phyloP scores from a whole-genome alignment of 2,329 filamentous ascomycete species.

The Calonectria multiphialidica region DNA sequence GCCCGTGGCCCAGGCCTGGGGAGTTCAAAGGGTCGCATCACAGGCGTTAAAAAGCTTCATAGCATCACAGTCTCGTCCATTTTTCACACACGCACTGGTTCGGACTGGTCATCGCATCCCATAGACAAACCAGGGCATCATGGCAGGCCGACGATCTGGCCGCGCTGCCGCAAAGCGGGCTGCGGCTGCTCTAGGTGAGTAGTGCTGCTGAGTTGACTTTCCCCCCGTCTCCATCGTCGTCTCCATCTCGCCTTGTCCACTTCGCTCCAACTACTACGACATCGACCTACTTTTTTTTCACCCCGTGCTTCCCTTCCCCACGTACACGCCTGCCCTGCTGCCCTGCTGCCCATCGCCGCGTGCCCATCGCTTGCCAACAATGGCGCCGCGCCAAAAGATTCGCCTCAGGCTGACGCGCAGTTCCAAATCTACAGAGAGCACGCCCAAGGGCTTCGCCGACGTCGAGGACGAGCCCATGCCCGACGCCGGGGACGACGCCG shows the following conservation, averaged over 20 bases:
- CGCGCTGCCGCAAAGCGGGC: slow-evolving; percentile 67
- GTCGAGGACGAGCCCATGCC: slow-evolving; percentile 51
- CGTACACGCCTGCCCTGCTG: not conserved
- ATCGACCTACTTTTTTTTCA: not conserved
- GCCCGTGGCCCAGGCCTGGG: slow-evolving; percentile 37
- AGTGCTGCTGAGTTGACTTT: slow-evolving; percentile 29
- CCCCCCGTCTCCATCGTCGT: slow-evolving; percentile 20
- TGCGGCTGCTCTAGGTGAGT: slow-evolving; percentile 64
- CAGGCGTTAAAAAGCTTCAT: slow-evolving; percentile 24
- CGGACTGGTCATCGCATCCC: slow-evolving; percentile 22
- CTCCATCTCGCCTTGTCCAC: slow-evolving; percentile 15
- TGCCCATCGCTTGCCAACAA: slow-evolving; percentile 30
- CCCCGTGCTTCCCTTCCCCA: not conserved
- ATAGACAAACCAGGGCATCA: slow-evolving; percentile 29
- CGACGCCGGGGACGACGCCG: slow-evolving; percentile 47
- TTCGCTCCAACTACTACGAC: slow-evolving; percentile 8
- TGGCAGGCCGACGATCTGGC: slow-evolving; percentile 62
- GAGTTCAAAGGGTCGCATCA: slow-evolving; percentile 14
- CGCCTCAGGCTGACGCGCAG: slow-evolving; percentile 49
- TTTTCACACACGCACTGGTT: slow-evolving; percentile 23
- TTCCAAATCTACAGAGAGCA: slow-evolving; percentile 52
- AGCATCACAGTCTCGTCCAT: slow-evolving; percentile 24
- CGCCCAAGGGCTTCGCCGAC: slow-evolving; percentile 56
- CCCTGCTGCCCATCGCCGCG: not conserved
- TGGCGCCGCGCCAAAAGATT: slow-evolving; percentile 46